Percentiles rank a stretch among this genome's conserved stretches.
phyloP scores from a whole-genome alignment of 805 yeast genomes.

The Pichia manshurica region DNA sequence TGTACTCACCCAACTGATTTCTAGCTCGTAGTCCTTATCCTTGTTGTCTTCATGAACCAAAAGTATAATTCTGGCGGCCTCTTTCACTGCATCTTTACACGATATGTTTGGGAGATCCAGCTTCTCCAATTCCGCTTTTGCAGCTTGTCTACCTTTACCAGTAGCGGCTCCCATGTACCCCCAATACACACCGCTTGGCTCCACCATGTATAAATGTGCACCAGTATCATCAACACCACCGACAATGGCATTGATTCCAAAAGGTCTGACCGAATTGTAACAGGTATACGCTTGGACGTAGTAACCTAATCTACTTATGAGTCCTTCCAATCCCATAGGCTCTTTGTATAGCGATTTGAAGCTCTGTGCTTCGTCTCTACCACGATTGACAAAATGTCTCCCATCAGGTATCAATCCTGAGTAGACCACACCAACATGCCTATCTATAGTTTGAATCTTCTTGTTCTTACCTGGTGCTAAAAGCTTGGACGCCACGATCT shows the following conservation, averaged over 20 bases:
- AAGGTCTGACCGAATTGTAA: constrained; percentile 95
- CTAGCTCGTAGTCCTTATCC: constrained; percentile 95
- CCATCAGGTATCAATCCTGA: constrained; percentile 97
- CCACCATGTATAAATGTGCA: constrained; percentile 85
- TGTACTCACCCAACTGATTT: constrained; percentile 79
- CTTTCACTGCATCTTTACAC: constrained; percentile 79
- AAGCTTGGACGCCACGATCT: constrained; percentile 77
- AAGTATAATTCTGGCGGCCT: constrained; percentile 90
- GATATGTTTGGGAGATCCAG: constrained; percentile 64
- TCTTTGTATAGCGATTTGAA: constrained; percentile 74
- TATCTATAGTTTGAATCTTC: constrained; percentile 88
- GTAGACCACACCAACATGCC: constrained; percentile 90
- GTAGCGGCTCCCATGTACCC: constrained; percentile 97
- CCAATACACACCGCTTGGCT: constrained; percentile 97
- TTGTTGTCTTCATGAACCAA: constrained; percentile 96
- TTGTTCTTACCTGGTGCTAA: constrained; percentile 84
- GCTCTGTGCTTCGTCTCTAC: constrained; percentile 81
- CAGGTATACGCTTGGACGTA: constrained; percentile 94
- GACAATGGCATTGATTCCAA: constrained; percentile 86
- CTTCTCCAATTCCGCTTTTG: constrained; percentile 93
- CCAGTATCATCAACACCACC: constrained; percentile 93
- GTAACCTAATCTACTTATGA: constrained; percentile 82
- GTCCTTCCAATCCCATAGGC: constrained; percentile 71
- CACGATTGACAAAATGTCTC: constrained; percentile 84
- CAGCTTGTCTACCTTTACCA: constrained; percentile 98